Percentiles rank a stretch among this genome's conserved stretches.
Conservation (phyloP, 169 alveolate genomes). For the Plasmodium ovale region DNA sequence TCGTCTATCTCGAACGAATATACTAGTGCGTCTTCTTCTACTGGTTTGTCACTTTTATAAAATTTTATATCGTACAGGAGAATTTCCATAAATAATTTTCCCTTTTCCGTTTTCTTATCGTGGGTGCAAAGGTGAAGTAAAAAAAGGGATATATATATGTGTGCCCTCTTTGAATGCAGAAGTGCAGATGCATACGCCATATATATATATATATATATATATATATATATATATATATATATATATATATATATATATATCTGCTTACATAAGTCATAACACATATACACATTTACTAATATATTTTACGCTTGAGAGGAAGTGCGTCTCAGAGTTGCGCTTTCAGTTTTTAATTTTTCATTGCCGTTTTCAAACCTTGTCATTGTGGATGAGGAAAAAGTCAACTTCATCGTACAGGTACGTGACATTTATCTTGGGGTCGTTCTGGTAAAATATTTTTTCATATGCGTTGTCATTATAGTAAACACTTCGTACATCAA, state of each 20-base stretch:
- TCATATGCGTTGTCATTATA: slow-evolving; percentile 53
- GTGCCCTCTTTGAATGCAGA: too few species aligned
- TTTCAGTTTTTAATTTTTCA: background rate
- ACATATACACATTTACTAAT: too few species aligned
- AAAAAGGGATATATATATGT: background rate
- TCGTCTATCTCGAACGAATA: slow-evolving; percentile 34
- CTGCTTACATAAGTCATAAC: too few species aligned
- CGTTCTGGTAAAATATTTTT: slow-evolving; percentile 42
- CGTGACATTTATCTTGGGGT: slow-evolving; percentile 50
- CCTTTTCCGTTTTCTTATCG: slow-evolving; percentile 23
- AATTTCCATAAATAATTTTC: slow-evolving; percentile 46
- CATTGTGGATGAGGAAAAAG: slow-evolving; percentile 25
- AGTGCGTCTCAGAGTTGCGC: background rate
- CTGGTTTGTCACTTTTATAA: slow-evolving; percentile 2
- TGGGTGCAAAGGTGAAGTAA: background rate
- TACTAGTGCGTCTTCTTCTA: slow-evolving; percentile 25
- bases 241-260: too few species aligned
- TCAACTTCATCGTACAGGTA: slow-evolving; percentile 37
- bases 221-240: background rate
- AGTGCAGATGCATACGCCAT: too few species aligned
- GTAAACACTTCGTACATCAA: slow-evolving; percentile 25
- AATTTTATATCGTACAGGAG: slow-evolving; percentile 37
- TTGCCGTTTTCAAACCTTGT: slow-evolving; percentile 3
- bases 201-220: background rate
- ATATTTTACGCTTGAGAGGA: too few species aligned